phyloP scores from a whole-genome alignment of 108 stramenopile species.

The Skeletonema costatum region DNA sequence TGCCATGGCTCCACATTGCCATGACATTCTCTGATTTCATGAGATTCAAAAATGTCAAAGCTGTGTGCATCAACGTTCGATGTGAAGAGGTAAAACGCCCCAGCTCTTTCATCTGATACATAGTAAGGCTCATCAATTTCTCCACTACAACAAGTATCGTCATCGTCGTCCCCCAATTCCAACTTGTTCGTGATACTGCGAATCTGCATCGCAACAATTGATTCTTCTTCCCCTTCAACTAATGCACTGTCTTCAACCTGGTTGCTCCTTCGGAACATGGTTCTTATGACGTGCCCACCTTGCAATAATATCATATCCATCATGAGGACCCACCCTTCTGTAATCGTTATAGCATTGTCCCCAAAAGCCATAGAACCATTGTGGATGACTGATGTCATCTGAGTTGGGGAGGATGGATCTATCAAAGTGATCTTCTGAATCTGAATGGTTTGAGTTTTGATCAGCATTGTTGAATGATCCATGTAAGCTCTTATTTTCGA shows the following conservation, averaged over 20 bases:
- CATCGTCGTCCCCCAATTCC: slow-evolving; percentile 3
- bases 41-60: slow-evolving; percentile 43
- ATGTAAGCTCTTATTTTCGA: neutral
- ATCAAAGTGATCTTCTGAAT: neutral
- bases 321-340: slow-evolving; percentile 39
- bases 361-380: slow-evolving; percentile 57
- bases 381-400: slow-evolving; percentile 18
- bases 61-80: slow-evolving; percentile 56
- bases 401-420: neutral
- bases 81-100: slow-evolving; percentile 54
- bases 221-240: neutral
- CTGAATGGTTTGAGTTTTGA: neutral
- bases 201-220: slow-evolving; percentile 14
- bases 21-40: slow-evolving; percentile 52
- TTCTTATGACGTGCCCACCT: slow-evolving; percentile 46
- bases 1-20: slow-evolving; percentile 50
- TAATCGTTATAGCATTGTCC: slow-evolving; percentile 51
- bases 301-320: slow-evolving; percentile 56
- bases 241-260: neutral
- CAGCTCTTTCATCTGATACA: slow-evolving; percentile 39
- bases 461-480: neutral
- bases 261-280: neutral
- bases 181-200: slow-evolving; percentile 16
- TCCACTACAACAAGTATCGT: neutral
- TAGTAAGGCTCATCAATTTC: slow-evolving; percentile 28